These are phyloP conservation scores for Lathyrus aphaca DNA, from an alignment of 306 rosid species.

Conservation along the genomic window DNA sequence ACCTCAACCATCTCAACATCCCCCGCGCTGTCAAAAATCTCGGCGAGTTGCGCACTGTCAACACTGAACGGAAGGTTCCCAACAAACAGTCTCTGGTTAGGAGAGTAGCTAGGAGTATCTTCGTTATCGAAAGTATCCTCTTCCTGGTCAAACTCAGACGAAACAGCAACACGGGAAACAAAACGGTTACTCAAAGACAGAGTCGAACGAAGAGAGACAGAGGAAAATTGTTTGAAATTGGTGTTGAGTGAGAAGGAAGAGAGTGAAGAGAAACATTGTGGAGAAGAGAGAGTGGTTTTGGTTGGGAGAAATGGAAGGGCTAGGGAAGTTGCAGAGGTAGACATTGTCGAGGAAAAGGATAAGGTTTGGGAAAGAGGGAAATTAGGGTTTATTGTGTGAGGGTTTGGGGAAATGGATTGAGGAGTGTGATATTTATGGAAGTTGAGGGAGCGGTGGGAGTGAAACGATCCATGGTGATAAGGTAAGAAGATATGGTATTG, in stretches of 20 bases:
- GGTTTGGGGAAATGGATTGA: neutral
- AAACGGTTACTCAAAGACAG: conserved; percentile 49
- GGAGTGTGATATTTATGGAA: conserved; percentile 36
- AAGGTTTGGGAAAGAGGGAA: conserved; percentile 38
- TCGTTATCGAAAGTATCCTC: conserved; percentile 53
- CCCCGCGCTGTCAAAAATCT: conserved; percentile 72
- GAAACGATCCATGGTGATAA: conserved; percentile 25
- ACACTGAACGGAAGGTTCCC: conserved; percentile 84
- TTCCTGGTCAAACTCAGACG: conserved; percentile 76
- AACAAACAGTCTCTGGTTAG: conserved; percentile 75
- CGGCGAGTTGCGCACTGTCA: conserved; percentile 92
- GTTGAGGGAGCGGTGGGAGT: neutral
- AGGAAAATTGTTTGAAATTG: conserved; percentile 47
- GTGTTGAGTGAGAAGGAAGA: conserved; percentile 44
- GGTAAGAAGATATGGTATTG: conserved; percentile 15
- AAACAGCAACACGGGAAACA: conserved; percentile 57
- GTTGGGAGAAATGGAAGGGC: conserved; percentile 60
- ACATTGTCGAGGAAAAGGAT: conserved; percentile 60
- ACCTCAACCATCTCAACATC: conserved; percentile 92
- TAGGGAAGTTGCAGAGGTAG: conserved; percentile 70
- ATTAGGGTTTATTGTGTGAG: conserved; percentile 31
- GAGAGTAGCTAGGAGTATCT: conserved; percentile 43
- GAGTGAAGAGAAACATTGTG: conserved; percentile 43
- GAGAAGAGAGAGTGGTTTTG: conserved; percentile 39
- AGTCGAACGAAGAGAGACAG: conserved; percentile 44